Percentiles rank a stretch among this genome's conserved stretches.
phyloP scores from a whole-genome alignment of 1,139 yeast genomes.

The Debaryomyces nepalensis region DNA sequence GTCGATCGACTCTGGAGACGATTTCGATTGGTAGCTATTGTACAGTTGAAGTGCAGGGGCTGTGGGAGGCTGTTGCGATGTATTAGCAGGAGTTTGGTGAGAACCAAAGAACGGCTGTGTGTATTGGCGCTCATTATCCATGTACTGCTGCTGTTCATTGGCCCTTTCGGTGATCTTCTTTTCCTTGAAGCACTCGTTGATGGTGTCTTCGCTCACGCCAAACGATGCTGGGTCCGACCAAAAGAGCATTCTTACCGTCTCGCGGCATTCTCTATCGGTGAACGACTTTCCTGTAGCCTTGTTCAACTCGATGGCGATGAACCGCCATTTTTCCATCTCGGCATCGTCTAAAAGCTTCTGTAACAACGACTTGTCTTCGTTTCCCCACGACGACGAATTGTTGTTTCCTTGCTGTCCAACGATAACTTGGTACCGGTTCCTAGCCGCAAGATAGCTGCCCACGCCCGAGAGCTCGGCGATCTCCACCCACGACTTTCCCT shows the following conservation, averaged over 20 bases:
- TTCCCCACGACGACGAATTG: slow-evolving; percentile 67
- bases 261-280: slow-evolving; percentile 59
- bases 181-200: slow-evolving; percentile 44
- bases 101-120: slow-evolving; percentile 6
- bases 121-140: slow-evolving; percentile 6
- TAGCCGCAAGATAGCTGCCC: slow-evolving; percentile 71
- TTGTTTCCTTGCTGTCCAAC: slow-evolving; percentile 83
- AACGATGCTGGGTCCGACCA: slow-evolving; percentile 60
- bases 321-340: slow-evolving; percentile 73
- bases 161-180: slow-evolving; percentile 43
- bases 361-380: slow-evolving; percentile 58
- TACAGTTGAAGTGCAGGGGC: slow-evolving; percentile 4
- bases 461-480: slow-evolving; percentile 71
- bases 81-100: background rate
- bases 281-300: slow-evolving; percentile 61
- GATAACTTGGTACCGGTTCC: slow-evolving; percentile 78
- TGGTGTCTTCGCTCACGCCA: slow-evolving; percentile 55
- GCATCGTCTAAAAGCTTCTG: slow-evolving; percentile 65
- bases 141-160: slow-evolving; percentile 27
- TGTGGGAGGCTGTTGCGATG: background rate
- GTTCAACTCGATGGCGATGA: slow-evolving; percentile 62
- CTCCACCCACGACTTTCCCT: slow-evolving; percentile 74
- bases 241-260: slow-evolving; percentile 56
- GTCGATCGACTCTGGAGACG: slow-evolving; percentile 8
- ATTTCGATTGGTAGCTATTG: slow-evolving; percentile 7